Base-by-base conservation (phyloP, 768 basidiomycete species). In the Cyathus striatus region DNA sequence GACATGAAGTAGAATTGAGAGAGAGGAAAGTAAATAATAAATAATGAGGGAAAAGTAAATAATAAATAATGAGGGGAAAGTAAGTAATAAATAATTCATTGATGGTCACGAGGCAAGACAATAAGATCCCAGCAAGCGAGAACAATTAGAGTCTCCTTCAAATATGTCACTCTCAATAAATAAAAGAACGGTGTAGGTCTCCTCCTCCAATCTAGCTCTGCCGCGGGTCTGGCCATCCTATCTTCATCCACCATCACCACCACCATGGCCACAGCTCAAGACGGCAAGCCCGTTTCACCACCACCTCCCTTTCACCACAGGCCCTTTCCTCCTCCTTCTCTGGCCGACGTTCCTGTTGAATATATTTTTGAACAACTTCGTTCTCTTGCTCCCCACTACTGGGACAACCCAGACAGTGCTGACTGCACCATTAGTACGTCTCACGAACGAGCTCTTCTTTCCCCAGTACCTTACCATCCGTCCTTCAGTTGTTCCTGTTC, bases 401-500 rank as follows among this genome's bases (percentile, higher is more conserved):
- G 87, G 86, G 76, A 81, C 54, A 84, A 79, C 49, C 73, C 78
- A 45, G 82, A 86, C 50, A 85, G 81, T 1, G 77, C 86, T 6
- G 84, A 90, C 61, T 90, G 86, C 61, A 87, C 87, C 13, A 72
- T 90, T 44, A 73, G 88, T 88, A 53, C 24, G 76, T 62, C 24
- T 2, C 12, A 38, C 25, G 18, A 23, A 16, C 17, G 46, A 23
- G 23, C 17, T 4, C 16, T 25, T 40, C 30, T 26, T 14, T 13
- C 23, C 33, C 2, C 43, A 23, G 46, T 35, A 41, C 36, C 44
- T 47, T 34, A 33, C 32, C 21, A 35, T 44, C 45, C 9, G 14
- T 40, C 51, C 34, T 40, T 20, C 38, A 78, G 79, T 80, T 56
- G 63, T 79, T 47, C 75, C 76, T 32, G 61, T 77, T 42, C 75